A percentile compares a stretch with the other conserved stretches of the same genome.
phyloP scores from a whole-genome alignment of 2,329 filamentous ascomycete genomes.

The Chaetomium olivaceum region DNA sequence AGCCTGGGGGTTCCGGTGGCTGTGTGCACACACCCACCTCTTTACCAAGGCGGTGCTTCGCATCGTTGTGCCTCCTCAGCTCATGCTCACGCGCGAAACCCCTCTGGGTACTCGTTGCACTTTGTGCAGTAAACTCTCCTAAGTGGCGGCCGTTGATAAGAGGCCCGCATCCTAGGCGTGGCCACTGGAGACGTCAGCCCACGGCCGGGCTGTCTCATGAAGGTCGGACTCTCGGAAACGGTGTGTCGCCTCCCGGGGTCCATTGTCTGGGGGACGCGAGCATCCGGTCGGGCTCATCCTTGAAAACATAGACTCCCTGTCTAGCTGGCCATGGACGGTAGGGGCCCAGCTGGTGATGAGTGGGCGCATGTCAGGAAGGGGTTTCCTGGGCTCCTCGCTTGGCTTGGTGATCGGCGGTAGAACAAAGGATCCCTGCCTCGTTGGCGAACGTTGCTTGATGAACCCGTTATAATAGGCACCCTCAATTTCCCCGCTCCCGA shows the following conservation, averaged over 20 bases:
- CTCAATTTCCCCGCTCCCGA: constrained; percentile 48
- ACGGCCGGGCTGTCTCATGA: constrained; percentile 42
- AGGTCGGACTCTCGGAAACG: constrained; percentile 49
- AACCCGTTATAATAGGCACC: constrained; percentile 45
- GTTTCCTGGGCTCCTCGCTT: constrained; percentile 41
- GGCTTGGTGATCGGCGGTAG: constrained; percentile 39
- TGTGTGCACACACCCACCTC: constrained; percentile 60
- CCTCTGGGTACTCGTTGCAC: constrained; percentile 80
- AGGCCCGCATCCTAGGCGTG: constrained; percentile 43
- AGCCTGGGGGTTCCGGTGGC: constrained; percentile 43
- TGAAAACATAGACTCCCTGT: constrained; percentile 35
- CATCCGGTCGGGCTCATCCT: constrained; percentile 34
- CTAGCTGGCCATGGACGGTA: constrained; percentile 30
- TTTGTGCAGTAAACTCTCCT: constrained; percentile 74
- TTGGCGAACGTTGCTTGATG: constrained; percentile 42
- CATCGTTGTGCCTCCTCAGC: constrained; percentile 66
- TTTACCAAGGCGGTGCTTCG: constrained; percentile 58
- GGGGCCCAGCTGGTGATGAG: constrained; percentile 43
- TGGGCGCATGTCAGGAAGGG: constrained; percentile 43
- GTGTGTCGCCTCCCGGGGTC: constrained; percentile 47
- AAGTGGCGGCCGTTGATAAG: constrained; percentile 58
- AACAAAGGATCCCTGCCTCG: constrained; percentile 37
- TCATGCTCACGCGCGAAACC: constrained; percentile 92
- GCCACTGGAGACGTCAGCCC: constrained; percentile 47
- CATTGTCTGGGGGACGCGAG: constrained; percentile 38